Evolutionary conservation across 768 basidiomycete species (phyloP), one percentile per base, ranked within the genome.

Genomic region (Dacryopinax primogenitus): DNA sequence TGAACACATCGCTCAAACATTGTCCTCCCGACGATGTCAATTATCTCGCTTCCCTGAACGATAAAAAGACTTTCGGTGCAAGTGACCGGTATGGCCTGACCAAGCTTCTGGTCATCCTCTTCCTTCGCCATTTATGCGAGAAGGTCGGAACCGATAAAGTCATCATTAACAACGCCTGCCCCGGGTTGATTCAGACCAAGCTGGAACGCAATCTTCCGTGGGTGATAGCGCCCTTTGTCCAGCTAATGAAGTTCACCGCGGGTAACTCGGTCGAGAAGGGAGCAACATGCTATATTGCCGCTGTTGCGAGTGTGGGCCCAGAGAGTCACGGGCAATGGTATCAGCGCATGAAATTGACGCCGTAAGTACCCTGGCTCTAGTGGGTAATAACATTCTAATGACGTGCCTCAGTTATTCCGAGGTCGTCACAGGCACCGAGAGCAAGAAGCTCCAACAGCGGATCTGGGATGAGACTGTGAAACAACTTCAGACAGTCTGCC

Each of bases 271-370:
- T 58, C 6, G 51, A 58, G 26, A 58, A 58, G 18, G 51, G 51
- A 11, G 51, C 51, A 6, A 30, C 51, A 28, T 58, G 51, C 51
- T 30, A 58, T 32, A 30, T 58, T 7, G 26, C 26, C 32, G 51
- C 51, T 21, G 51, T 58, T 32, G 51, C 51, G 9, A 4, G 13
- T 4, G 51, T 58, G 4, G 51, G 13, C 9, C 26, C 26, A 21
- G 51, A 58, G 51, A 58, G 51, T 30, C 51, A 58, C 26, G 51
- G 51, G 3, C 51, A 28, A 7, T 58, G 51, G 51, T 58, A 58
- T 21, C 51, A 21, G 11, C 30, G 30, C 13, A 58, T 26, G 26
- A 58, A 30, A 30, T 30, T 58, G 51, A 32, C 51, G 13, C 23
- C 51, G 51, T 58, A 30, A 58, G 51, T 30, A 9, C 51, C 15